phyloP scores from a whole-genome alignment of 1,284 basidiomycete species.

The Ganoderma lingzhi region DNA sequence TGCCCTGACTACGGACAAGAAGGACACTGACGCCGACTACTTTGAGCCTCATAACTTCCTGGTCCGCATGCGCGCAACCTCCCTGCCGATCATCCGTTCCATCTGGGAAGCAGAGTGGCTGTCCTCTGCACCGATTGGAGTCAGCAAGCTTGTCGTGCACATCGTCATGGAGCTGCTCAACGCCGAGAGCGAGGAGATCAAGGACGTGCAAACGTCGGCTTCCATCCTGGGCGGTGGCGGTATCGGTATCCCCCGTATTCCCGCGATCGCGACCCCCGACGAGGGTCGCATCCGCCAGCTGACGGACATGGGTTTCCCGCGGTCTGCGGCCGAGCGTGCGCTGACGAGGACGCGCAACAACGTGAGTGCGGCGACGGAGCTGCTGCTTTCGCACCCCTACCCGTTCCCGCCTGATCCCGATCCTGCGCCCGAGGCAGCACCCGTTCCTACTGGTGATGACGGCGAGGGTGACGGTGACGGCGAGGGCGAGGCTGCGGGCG shows the following conservation, averaged over 20 bases:
- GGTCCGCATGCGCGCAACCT: constrained; percentile 78
- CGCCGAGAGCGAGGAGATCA: constrained; percentile 82
- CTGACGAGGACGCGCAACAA: constrained; percentile 90
- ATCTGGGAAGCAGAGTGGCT: constrained; percentile 93
- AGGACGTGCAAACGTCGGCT: constrained; percentile 40
- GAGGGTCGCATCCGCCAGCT: constrained; percentile 84
- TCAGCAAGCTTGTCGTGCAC: constrained; percentile 81
- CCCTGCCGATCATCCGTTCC: constrained; percentile 72
- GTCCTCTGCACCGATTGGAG: constrained; percentile 70
- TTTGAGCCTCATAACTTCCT: constrained; percentile 91
- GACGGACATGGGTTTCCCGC: constrained; percentile 97
- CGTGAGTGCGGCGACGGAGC: constrained; percentile 88
- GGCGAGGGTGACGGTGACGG: constrained; percentile 20
- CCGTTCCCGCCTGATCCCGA: constrained; percentile 73
- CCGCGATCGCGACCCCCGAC: constrained; percentile 64
- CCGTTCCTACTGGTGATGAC: constrained; percentile 33
- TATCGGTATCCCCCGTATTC: constrained; percentile 46
- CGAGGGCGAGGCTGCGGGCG: constrained; percentile 29
- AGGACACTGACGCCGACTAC: constrained; percentile 76
- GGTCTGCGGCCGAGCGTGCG: constrained; percentile 85
- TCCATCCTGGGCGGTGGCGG: constrained; percentile 30
- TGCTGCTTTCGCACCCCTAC: constrained; percentile 86
- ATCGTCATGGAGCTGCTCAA: constrained; percentile 85
- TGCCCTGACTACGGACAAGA: constrained; percentile 79
- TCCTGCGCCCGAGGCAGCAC: constrained; percentile 43